Evolutionary conservation across 2,329 filamentous ascomycete genomes (phyloP).

Genomic region (Elsinoe arachidis): DNA sequence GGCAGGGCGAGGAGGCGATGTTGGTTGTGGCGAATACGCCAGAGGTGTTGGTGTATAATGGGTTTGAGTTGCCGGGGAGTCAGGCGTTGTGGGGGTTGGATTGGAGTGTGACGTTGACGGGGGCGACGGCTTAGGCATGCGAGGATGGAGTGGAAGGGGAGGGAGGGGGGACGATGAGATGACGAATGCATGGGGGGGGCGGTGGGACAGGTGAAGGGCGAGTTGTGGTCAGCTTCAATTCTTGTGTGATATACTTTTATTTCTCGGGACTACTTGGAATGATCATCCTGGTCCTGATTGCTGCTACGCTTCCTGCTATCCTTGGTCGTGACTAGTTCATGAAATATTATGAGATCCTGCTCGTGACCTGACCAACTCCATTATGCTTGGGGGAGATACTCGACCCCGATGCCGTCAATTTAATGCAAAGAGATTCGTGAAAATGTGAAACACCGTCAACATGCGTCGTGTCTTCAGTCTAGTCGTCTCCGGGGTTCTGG

Average conservation of each 20-base stretch:
- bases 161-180: background rate
- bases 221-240: background rate
- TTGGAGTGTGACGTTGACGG: conserved; percentile 31
- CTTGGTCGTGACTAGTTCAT: background rate
- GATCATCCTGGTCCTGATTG: background rate
- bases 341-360: background rate
- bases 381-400: conserved; percentile 8
- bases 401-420: background rate
- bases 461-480: background rate
- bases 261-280: background rate
- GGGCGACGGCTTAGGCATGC: conserved; percentile 18
- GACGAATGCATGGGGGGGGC: background rate
- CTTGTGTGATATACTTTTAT: background rate
- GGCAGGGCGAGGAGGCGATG: conserved; percentile 36
- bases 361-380: background rate
- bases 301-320: background rate
- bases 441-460: background rate
- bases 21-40: conserved; percentile 45
- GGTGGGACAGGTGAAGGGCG: background rate
- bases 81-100: conserved; percentile 32
- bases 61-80: conserved; percentile 30
- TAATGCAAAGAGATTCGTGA: background rate
- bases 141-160: background rate
- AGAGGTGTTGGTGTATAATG: conserved; percentile 37
- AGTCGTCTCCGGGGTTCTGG: background rate